These are phyloP conservation scores for Melastoma malabathricum DNA, from an alignment of 345 rosid species.

Conservation along the genomic window DNA sequence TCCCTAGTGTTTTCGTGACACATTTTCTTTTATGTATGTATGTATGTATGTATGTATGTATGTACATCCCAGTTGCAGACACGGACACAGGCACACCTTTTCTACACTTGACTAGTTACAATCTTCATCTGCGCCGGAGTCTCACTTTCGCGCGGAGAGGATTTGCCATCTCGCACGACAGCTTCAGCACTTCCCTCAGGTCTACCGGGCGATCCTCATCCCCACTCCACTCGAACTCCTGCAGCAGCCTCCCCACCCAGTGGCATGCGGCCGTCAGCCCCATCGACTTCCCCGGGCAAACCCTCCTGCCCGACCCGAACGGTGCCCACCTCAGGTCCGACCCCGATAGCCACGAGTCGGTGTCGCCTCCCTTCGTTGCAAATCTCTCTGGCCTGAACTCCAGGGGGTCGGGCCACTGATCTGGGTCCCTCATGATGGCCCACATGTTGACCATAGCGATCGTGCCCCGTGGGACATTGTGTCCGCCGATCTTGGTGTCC, in stretches of 20 bases:
- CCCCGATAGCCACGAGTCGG: constrained; percentile 14
- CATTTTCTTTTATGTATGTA: too few species aligned
- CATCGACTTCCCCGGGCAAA: constrained; percentile 61
- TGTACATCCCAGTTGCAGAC: too few species aligned
- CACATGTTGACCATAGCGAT: constrained; percentile 53
- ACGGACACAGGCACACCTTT: too few species aligned
- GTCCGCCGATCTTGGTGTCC: constrained; percentile 25
- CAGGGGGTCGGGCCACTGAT: neutral
- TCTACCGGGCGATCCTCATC: constrained; percentile 22
- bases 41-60: too few species aligned
- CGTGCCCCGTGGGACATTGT: constrained; percentile 33
- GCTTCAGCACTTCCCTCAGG: constrained; percentile 27
- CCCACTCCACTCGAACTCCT: constrained; percentile 31
- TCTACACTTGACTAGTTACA: too few species aligned
- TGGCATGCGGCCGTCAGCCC: constrained; percentile 30
- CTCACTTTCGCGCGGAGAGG: constrained; percentile 24
- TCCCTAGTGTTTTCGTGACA: too few species aligned
- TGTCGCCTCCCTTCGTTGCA: too few species aligned
- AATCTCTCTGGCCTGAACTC: constrained; percentile 34
- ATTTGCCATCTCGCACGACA: constrained; percentile 39
- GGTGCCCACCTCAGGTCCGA: constrained; percentile 82
- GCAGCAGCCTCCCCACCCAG: constrained; percentile 31
- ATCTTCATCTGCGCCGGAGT: constrained; percentile 10
- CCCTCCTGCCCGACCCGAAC: constrained; percentile 77
- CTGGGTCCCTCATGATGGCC: constrained; percentile 22